Percentiles rank a stretch among this genome's conserved stretches.
These are phyloP conservation scores for Eutrema heterophyllum DNA, from an alignment of 345 rosid genomes.

Conservation along the genomic window DNA sequence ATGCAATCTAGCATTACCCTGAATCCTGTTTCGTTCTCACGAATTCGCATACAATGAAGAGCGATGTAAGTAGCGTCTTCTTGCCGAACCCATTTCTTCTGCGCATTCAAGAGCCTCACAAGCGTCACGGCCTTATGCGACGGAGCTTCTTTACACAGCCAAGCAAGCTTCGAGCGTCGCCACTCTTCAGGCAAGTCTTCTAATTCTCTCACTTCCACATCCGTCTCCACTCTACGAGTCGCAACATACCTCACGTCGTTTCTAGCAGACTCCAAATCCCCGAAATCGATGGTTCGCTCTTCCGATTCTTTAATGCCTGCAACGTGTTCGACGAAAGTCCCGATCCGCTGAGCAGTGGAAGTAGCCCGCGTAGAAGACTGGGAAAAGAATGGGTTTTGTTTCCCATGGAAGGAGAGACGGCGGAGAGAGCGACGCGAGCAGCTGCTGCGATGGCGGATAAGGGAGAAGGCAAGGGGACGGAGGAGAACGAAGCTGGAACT, in stretches of 20 bases:
- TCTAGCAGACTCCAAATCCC: conserved; percentile 27
- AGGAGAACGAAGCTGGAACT: not conserved
- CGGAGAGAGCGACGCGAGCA: conserved; percentile 7
- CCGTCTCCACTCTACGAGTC: conserved; percentile 33
- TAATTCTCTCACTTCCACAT: conserved; percentile 56
- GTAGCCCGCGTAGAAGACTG: not conserved
- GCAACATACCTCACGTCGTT: conserved; percentile 41
- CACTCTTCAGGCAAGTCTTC: conserved; percentile 82
- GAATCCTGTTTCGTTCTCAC: conserved; percentile 75
- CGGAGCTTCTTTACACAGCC: conserved; percentile 90
- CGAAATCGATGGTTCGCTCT: conserved; percentile 22
- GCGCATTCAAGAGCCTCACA: conserved; percentile 63
- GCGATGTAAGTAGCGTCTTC: conserved; percentile 71
- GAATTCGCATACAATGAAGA: conserved; percentile 71
- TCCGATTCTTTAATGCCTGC: conserved; percentile 5
- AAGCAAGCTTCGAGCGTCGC: conserved; percentile 78
- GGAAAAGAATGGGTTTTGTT: not conserved
- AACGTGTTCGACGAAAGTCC: conserved; percentile 52
- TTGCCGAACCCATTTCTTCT: conserved; percentile 85
- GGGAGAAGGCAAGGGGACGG: conserved; percentile 13
- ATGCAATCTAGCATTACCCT: conserved; percentile 33
- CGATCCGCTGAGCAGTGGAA: conserved; percentile 14
- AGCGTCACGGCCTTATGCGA: conserved; percentile 64
- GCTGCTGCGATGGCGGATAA: conserved; percentile 20
- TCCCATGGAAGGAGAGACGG: not conserved